Conservation (phyloP, 2,329 filamentous ascomycete species). For the Colletotrichum sp. region DNA sequence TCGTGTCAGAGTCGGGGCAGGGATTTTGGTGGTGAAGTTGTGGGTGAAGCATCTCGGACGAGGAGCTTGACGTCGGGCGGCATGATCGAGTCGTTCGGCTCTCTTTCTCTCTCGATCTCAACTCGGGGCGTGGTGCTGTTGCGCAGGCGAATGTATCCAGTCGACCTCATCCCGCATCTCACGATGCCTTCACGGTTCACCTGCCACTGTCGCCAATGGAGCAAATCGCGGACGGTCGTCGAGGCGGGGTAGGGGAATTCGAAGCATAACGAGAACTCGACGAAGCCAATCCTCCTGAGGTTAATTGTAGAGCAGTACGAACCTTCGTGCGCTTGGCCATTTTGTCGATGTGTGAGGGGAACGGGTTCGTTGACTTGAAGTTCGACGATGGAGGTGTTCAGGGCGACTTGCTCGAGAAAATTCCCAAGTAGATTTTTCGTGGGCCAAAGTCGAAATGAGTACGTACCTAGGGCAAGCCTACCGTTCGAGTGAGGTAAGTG, state of each 20-base stretch:
- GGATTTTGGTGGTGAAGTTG: background rate
- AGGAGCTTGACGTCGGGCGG: background rate
- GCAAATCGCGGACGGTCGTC: background rate
- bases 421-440: background rate
- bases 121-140: background rate
- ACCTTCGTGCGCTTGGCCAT: constrained; percentile 89
- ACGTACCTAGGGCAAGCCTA: constrained; percentile 28
- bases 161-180: background rate
- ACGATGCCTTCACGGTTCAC: background rate
- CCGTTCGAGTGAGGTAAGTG: constrained; percentile 13
- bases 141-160: background rate
- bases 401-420: constrained; percentile 22
- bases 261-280: constrained; percentile 1
- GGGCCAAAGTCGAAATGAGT: constrained; percentile 27
- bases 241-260: constrained; percentile 2
- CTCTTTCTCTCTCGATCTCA: constrained; percentile 8
- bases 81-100: background rate
- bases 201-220: constrained; percentile 5
- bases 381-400: constrained; percentile 26
- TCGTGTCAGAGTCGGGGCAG: background rate
- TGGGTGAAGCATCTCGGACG: background rate
- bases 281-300: background rate
- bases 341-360: constrained; percentile 56
- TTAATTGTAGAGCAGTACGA: constrained; percentile 14
- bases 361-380: constrained; percentile 25